Percentiles rank a stretch among this genome's conserved stretches.
Evolutionary conservation across 169 alveolate species (phyloP).

Genomic region (Cryptosporidium baileyi): DNA sequence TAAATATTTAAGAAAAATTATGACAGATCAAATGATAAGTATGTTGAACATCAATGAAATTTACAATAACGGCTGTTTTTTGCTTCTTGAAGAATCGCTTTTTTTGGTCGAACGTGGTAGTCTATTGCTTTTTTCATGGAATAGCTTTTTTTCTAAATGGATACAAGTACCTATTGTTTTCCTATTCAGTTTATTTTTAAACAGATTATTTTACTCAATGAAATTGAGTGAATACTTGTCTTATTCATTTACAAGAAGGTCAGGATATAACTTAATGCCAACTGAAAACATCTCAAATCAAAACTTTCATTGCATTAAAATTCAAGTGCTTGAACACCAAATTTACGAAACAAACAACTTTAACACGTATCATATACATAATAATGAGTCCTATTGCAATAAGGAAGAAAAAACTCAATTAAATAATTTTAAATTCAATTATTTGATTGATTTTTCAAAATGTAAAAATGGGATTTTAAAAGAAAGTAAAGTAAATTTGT

Average conservation of each 20-base stretch:
- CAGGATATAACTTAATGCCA: constrained; percentile 1
- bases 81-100: constrained; percentile 25
- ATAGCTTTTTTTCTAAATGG: neutral
- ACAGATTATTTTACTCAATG: neutral
- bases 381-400: too few relatives aligned
- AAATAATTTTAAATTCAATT: too few relatives aligned
- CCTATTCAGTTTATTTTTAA: neutral
- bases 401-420: too few relatives aligned
- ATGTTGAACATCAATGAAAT: neutral
- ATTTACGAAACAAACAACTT: too few relatives aligned
- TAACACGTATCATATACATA: too few relatives aligned
- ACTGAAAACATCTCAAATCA: neutral
- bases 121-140: constrained; percentile 57
- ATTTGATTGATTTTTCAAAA: too few relatives aligned
- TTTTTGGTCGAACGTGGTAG: constrained; percentile 59
- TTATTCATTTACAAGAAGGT: constrained; percentile 37
- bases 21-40: neutral
- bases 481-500: neutral
- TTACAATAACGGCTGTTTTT: neutral
- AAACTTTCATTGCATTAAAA: neutral
- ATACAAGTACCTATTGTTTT: constrained; percentile 30
- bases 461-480: too few relatives aligned
- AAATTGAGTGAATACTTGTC: constrained; percentile 11
- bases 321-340: too few relatives aligned
- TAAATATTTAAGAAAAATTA: neutral